Conservation (phyloP, 1,139 yeast species). For the Suhomyces anneliseae region DNA sequence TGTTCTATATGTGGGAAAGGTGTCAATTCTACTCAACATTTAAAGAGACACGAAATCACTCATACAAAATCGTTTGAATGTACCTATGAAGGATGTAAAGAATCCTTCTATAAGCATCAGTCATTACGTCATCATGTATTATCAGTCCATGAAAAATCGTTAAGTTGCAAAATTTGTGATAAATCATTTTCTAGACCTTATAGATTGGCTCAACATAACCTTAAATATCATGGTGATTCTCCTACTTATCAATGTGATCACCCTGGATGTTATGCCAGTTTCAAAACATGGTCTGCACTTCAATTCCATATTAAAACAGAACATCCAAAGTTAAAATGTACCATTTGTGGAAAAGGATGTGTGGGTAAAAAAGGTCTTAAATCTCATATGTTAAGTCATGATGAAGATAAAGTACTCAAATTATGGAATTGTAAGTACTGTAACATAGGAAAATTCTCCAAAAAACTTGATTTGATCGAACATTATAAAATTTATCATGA, state of each 20-base stretch:
- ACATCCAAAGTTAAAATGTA: constrained; percentile 72
- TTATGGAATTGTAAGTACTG: constrained; percentile 65
- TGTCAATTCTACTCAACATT: constrained; percentile 76
- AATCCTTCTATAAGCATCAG: constrained; percentile 74
- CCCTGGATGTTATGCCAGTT: constrained; percentile 58
- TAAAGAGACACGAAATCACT: constrained; percentile 75
- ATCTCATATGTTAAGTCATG: constrained; percentile 68
- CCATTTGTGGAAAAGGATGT: constrained; percentile 68
- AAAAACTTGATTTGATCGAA: constrained; percentile 34
- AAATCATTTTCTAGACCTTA: constrained; percentile 62
- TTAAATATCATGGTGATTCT: constrained; percentile 56
- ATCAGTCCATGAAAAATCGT: constrained; percentile 55
- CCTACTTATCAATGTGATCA: constrained; percentile 64
- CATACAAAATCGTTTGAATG: constrained; percentile 75
- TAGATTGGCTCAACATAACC: constrained; percentile 59
- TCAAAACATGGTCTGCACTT: constrained; percentile 75
- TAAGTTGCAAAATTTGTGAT: constrained; percentile 59
- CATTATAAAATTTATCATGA: constrained; percentile 50
- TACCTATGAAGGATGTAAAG: constrained; percentile 58
- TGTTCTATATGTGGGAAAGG: constrained; percentile 85
- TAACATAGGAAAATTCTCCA: constrained; percentile 35
- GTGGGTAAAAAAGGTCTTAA: constrained; percentile 69
- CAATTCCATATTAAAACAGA: constrained; percentile 69
- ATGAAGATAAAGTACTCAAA: constrained; percentile 48
- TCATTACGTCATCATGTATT: constrained; percentile 73